These are phyloP conservation scores for Ustulina deusta DNA, from an alignment of 2,329 filamentous ascomycete genomes.

Conservation along the genomic window DNA sequence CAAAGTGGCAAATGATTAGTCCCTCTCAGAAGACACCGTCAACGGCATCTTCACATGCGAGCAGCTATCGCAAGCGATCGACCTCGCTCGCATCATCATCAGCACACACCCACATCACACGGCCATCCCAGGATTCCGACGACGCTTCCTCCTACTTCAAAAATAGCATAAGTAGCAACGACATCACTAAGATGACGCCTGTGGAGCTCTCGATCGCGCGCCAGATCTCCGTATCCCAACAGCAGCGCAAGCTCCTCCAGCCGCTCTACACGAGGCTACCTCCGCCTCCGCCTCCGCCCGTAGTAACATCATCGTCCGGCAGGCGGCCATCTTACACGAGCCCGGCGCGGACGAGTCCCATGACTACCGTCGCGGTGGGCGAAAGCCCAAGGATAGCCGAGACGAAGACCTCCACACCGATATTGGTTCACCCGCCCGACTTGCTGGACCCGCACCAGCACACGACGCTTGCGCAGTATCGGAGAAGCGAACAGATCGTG, in stretches of 20 bases:
- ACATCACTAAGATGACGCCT: conserved; percentile 58
- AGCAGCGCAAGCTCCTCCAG: conserved; percentile 70
- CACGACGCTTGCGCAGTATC: conserved; percentile 51
- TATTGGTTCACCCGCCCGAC: conserved; percentile 56
- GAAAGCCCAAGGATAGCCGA: conserved; percentile 54
- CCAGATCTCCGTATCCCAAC: conserved; percentile 73
- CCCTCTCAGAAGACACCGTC: conserved; percentile 53
- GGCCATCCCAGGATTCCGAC: conserved; percentile 53
- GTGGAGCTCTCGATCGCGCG: conserved; percentile 76
- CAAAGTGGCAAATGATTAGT: conserved; percentile 63
- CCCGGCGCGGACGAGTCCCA: conserved; percentile 33
- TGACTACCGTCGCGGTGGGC: conserved; percentile 45
- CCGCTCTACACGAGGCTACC: conserved; percentile 58
- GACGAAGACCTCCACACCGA: conserved; percentile 60
- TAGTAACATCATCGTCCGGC: conserved; percentile 1
- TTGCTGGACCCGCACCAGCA: conserved; percentile 49
- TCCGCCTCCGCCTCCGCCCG: conserved; percentile 21
- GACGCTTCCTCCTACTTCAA: conserved; percentile 54
- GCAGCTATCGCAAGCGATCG: conserved; percentile 50
- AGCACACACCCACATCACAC: conserved; percentile 52
- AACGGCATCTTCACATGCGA: conserved; percentile 44
- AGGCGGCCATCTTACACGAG: conserved; percentile 22
- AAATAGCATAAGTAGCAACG: conserved; percentile 9
- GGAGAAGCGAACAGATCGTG: conserved; percentile 66
- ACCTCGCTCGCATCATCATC: conserved; percentile 50